phyloP scores from a whole-genome alignment of 495 filamentous ascomycete species.

The Podospora sp. region DNA sequence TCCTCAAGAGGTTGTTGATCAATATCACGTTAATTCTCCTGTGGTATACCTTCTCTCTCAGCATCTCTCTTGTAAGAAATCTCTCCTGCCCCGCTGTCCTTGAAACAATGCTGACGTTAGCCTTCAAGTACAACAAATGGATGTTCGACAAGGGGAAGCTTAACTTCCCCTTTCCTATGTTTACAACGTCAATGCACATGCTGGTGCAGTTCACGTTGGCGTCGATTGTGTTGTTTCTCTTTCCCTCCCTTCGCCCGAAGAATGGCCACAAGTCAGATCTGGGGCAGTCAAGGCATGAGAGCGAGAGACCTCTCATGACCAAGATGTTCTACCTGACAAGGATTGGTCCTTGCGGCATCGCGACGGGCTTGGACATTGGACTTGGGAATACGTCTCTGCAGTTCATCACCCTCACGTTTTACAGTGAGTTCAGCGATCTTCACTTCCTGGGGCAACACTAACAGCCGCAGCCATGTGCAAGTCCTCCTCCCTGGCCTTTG shows the following conservation, averaged over 20 bases:
- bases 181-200: conserved; percentile 96
- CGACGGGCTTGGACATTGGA: conserved; percentile 95
- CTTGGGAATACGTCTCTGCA: conserved; percentile 93
- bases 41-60: conserved; percentile 94
- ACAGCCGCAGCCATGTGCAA: conserved; percentile 85
- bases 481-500: conserved; percentile 92
- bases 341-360: conserved; percentile 88
- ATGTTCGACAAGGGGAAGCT: conserved; percentile 90
- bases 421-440: conserved; percentile 62
- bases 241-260: conserved; percentile 81
- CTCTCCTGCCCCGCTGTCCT: neutral
- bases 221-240: conserved; percentile 73
- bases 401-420: conserved; percentile 95
- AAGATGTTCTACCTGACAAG: conserved; percentile 88
- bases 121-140: conserved; percentile 94
- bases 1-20: conserved; percentile 66
- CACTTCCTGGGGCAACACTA: neutral
- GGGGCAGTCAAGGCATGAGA: conserved; percentile 53
- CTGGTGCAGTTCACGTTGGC: conserved; percentile 89
- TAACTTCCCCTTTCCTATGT: conserved; percentile 92
- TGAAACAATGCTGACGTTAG: neutral
- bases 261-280: conserved; percentile 49
- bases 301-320: conserved; percentile 80
- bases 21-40: conserved; percentile 78
- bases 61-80: conserved; percentile 84